phyloP scores from a whole-genome alignment of 495 filamentous ascomycete genomes.

The Trichocladium uniseriatum region DNA sequence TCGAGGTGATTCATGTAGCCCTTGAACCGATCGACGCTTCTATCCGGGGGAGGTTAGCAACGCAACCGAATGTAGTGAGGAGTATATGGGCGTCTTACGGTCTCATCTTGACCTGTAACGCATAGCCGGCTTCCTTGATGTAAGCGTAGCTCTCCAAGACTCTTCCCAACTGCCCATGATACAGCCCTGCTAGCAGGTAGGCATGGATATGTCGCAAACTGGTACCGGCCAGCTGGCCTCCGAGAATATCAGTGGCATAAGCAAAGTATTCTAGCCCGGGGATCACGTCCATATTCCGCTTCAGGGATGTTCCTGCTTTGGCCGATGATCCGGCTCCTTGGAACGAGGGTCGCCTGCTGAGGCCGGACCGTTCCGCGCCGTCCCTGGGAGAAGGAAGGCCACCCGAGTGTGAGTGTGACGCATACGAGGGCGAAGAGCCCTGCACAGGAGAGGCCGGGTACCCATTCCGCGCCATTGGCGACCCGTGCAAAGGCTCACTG shows the following conservation, averaged over 20 bases:
- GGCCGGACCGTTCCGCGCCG: constrained; percentile 28
- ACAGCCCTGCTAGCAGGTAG: constrained; percentile 78
- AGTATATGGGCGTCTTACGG: constrained; percentile 43
- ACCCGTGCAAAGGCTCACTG: constrained; percentile 31
- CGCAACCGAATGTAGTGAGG: neutral
- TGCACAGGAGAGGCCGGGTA: constrained; percentile 39
- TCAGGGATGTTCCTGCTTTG: constrained; percentile 22
- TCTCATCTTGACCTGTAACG: constrained; percentile 67
- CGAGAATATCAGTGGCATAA: constrained; percentile 79
- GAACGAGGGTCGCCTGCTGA: constrained; percentile 37
- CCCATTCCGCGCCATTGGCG: constrained; percentile 41
- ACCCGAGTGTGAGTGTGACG: constrained; percentile 31
- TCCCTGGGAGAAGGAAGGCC: constrained; percentile 42
- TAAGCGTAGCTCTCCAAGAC: constrained; percentile 85
- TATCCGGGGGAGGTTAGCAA: constrained; percentile 11
- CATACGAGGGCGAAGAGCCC: constrained; percentile 38
- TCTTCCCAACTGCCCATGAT: constrained; percentile 76
- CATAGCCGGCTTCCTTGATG: constrained; percentile 70
- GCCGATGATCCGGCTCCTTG: constrained; percentile 27
- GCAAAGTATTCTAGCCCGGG: constrained; percentile 85
- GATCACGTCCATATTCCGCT: constrained; percentile 73
- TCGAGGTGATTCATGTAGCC: too few species aligned
- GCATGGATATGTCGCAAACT: constrained; percentile 75
- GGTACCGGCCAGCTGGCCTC: constrained; percentile 65
- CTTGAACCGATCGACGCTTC: constrained; percentile 37